Conservation (phyloP, 441 rosid species). For the Adansonia gregorii region DNA sequence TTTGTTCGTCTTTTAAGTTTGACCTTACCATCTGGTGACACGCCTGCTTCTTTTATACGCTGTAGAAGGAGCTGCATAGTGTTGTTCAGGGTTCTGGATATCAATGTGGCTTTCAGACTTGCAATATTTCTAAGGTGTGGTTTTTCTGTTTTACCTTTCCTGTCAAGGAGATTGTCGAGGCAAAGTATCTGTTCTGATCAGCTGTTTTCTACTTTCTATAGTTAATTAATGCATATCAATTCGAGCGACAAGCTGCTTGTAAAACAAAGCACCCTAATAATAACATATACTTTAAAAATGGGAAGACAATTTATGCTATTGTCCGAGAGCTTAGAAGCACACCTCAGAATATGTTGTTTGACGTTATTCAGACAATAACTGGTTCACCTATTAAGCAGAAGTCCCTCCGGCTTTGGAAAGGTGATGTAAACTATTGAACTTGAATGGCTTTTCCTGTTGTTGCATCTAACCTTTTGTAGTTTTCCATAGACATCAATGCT, state of each 20-base stretch:
- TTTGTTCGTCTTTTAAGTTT: slow-evolving; percentile 10
- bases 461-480: not conserved
- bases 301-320: slow-evolving; percentile 75
- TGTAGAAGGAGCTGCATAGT: slow-evolving; percentile 58
- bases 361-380: slow-evolving; percentile 66
- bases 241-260: slow-evolving; percentile 85
- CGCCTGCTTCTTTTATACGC: slow-evolving; percentile 29
- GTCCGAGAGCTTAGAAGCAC: slow-evolving; percentile 82
- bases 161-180: slow-evolving; percentile 2
- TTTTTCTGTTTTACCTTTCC: slow-evolving; percentile 20
- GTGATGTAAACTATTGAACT: slow-evolving; percentile 36
- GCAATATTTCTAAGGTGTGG: slow-evolving; percentile 68
- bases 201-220: slow-evolving; percentile 27
- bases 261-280: slow-evolving; percentile 85
- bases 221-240: slow-evolving; percentile 76
- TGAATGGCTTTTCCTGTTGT: not conserved
- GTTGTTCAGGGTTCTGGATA: slow-evolving; percentile 70
- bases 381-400: slow-evolving; percentile 77
- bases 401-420: slow-evolving; percentile 73
- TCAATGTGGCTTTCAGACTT: slow-evolving; percentile 67
- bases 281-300: slow-evolving; percentile 79
- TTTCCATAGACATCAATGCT: not conserved
- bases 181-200: slow-evolving; percentile 19
- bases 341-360: slow-evolving; percentile 63
- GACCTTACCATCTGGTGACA: slow-evolving; percentile 23